Evolutionary conservation across 495 filamentous ascomycete species (phyloP), one percentile per base, ranked within the genome.

Genomic region (Pseudoneurospora amorphoporcata): DNA sequence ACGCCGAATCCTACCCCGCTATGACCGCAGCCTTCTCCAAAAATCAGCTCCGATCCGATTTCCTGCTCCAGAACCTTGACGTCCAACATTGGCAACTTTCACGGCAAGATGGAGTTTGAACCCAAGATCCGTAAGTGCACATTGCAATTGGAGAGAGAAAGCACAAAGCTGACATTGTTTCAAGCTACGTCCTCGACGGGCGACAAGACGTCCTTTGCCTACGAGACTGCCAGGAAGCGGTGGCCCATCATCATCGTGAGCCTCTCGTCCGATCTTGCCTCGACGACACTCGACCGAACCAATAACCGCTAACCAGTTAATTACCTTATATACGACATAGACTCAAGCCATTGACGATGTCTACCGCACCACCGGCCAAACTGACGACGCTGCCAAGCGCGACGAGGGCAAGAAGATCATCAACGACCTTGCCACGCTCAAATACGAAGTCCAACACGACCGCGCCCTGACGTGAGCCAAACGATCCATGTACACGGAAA

Each of bases 361-460:
- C 29, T 94, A 97, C 82, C 91, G 91, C 5, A 87, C 91, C 23
- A 89, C 93, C 0, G 86, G 86, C 29, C 83, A 84, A 38, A 86
- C 87, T 32, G 84, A 84, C 14, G 88, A 92, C 41, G 79, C 87
- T 2, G 88, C 87, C 45, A 91, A 92, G 80, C 79, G 82, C 17
- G 87, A 86, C 37, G 95, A 99, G 77, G 95, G 95, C 73, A 97
- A 97, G 83, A 83, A 80, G 73, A 95, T 99, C 73, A 87, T 97
- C 43, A 89, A 90, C 79, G 87, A 91, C 70, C 84, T 99, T 2
- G 91, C 92, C 16, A 88, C 86, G 76, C 85, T 99, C 74, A 99
- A 99, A 83, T 97, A 98, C 82, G 95, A 99, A 83, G 81, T 98
- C 58, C 95, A 97, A 78, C 95, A 99, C 80, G 88, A 98, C 79